Evolutionary conservation across 257 asterid genomes (phyloP).

Genomic region (Cinchona pubescens): DNA sequence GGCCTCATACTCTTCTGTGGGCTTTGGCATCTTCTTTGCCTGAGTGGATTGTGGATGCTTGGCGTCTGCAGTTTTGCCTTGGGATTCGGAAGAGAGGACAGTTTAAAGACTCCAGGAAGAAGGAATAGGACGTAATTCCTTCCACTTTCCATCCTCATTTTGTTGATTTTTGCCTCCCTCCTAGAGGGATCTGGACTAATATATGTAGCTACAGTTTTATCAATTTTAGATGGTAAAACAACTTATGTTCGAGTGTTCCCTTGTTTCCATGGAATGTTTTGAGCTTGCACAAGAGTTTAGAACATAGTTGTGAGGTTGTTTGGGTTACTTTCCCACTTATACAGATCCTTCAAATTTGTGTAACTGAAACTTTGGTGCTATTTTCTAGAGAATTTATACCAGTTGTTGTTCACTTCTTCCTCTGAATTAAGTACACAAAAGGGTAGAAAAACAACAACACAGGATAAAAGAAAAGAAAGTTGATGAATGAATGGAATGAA

Average conservation of each 20-base stretch:
- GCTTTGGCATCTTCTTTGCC: slow-evolving; percentile 53
- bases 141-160: not conserved
- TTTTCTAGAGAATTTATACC: no score
- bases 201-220: not conserved
- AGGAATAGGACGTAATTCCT: slow-evolving; percentile 42
- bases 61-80: slow-evolving; percentile 75
- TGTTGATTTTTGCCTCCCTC: not conserved
- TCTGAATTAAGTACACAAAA: not conserved
- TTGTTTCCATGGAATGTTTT: not conserved
- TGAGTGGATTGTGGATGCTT: slow-evolving; percentile 61
- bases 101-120: slow-evolving; percentile 69
- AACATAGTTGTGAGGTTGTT: not conserved
- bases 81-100: slow-evolving; percentile 77
- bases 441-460: no score
- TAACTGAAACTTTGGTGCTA: not conserved
- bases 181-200: not conserved
- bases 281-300: not conserved
- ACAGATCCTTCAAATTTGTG: not conserved
- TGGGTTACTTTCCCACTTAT: not conserved
- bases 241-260: not conserved
- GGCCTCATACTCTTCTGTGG: slow-evolving; percentile 95
- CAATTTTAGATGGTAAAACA: not conserved
- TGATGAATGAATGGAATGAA: no score
- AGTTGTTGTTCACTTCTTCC: not conserved
- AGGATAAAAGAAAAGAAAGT: no score